Base-by-base conservation (phyloP, 768 basidiomycete genomes). In the Tricholoma sp. region DNA sequence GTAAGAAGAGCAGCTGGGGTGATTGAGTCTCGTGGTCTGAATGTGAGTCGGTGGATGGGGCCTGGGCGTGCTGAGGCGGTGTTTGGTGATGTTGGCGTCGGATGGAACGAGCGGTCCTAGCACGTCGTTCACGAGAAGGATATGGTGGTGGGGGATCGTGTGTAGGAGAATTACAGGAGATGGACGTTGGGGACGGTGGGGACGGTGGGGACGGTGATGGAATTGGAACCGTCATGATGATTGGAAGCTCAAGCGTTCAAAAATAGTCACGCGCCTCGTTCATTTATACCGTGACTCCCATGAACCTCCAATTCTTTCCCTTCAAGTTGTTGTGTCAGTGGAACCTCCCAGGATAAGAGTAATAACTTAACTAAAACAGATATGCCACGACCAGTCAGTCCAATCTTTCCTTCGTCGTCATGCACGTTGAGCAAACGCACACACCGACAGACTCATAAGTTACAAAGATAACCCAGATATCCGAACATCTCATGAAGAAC, bases 91-190 rank as follows among this genome's bases (percentile, higher is more conserved):
- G 65, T 4, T 67, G 62, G 60, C 72, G 65, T 51, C 72, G 69
- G 53, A 57, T 64, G 12, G 65, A 61, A 27, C 72, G 70, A 37
- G 66, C 61, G 46, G 71, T 57, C 53, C 77, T 70, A 6, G 69
- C 55, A 35, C 80, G 79, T 19, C 82, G 74, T 57, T 77, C 69
- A 45, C 71, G 67, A 3, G 74, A 71, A 37, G 86, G 87, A 68
- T 89, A 89, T 1, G 88, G 88, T 0, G 88, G 88, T 9, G 88
- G 88, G 3, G 88, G 88, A 61, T 89, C 87, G 39, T 19, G 24
- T 54, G 53, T 31, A 24, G 27, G 4, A n/a, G 53, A n/a, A n/a
- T 50, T n/a, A 9, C 47, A 50, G 8, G 45, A 22, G 16, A 14
- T 16, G 22, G 47, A 18, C n/a, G 29, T 31, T 29, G 47, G 47